phyloP scores from a whole-genome alignment of 805 yeast species.

The Schwanniomyces yamadae region DNA sequence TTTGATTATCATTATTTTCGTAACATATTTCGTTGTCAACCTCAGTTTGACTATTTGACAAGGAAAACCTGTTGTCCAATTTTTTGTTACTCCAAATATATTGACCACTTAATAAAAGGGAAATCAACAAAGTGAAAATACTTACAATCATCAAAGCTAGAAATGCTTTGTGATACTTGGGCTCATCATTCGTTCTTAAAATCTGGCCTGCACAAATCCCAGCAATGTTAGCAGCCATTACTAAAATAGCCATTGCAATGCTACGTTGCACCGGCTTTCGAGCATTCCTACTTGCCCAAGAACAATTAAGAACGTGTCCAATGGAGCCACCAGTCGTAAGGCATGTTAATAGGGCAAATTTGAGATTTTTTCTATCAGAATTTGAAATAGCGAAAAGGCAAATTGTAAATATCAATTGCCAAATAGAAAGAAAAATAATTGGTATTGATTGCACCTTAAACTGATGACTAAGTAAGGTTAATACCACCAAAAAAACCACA shows the following conservation, averaged over 20 bases:
- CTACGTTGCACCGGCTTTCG: conserved; percentile 12
- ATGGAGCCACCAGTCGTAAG: not conserved
- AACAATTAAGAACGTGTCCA: conserved; percentile 12
- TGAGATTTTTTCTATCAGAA: not conserved
- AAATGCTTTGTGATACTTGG: conserved; percentile 12
- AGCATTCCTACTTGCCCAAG: conserved; percentile 13
- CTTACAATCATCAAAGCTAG: conserved; percentile 7
- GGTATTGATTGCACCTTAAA: not conserved
- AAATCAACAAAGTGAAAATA: not conserved
- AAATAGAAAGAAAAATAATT: not conserved
- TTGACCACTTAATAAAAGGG: not conserved
- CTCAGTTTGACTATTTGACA: not conserved
- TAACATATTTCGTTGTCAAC: not conserved
- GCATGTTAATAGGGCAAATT: conserved; percentile 2
- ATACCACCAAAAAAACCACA: conserved; percentile 5
- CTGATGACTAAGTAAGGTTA: not conserved
- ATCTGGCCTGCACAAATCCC: conserved; percentile 17
- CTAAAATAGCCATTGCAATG: conserved; percentile 12
- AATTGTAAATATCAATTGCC: conserved; percentile 2
- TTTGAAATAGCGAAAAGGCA: not conserved
- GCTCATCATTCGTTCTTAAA: conserved; percentile 13
- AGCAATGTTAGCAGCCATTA: conserved; percentile 16
- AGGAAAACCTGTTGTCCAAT: not conserved
- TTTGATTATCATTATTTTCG: not conserved
- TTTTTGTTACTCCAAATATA: not conserved